Conservation (phyloP, 805 yeast species). For the Saccharomycopsis selenospora region DNA sequence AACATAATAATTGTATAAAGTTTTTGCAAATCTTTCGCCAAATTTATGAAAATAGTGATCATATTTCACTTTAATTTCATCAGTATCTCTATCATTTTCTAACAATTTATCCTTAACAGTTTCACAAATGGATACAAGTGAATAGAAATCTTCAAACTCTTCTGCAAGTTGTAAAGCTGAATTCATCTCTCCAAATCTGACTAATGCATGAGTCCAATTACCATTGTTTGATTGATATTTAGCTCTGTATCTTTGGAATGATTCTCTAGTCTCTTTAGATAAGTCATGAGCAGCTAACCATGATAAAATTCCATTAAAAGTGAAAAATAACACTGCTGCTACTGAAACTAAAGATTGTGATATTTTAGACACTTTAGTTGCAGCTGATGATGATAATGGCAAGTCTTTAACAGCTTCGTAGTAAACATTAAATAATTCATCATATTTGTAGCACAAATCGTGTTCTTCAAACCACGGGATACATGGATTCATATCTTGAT, state of each 20-base stretch:
- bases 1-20: constrained; percentile 53
- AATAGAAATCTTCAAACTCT: constrained; percentile 53
- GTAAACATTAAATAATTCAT: constrained; percentile 8
- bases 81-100: constrained; percentile 22
- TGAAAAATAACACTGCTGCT: constrained; percentile 37
- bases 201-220: constrained; percentile 55
- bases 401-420: constrained; percentile 9
- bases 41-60: constrained; percentile 49
- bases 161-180: constrained; percentile 61
- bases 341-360: constrained; percentile 29
- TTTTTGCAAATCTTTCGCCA: constrained; percentile 62
- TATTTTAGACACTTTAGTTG: constrained; percentile 11
- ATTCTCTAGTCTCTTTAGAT: constrained; percentile 22
- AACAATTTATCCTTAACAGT: constrained; percentile 31
- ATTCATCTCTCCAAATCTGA: constrained; percentile 40
- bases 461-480: constrained; percentile 14
- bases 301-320: constrained; percentile 29
- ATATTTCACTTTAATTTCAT: constrained; percentile 28
- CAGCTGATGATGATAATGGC: background rate
- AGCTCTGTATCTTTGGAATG: constrained; percentile 20
- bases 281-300: constrained; percentile 28
- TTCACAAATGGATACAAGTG: constrained; percentile 52
- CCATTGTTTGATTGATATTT: constrained; percentile 29
- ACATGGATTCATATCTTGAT: constrained; percentile 2
- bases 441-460: constrained; percentile 12